Evolutionary conservation across 371 early-diverging fungal species (phyloP).

Genomic region (Parasitella parasitica): DNA sequence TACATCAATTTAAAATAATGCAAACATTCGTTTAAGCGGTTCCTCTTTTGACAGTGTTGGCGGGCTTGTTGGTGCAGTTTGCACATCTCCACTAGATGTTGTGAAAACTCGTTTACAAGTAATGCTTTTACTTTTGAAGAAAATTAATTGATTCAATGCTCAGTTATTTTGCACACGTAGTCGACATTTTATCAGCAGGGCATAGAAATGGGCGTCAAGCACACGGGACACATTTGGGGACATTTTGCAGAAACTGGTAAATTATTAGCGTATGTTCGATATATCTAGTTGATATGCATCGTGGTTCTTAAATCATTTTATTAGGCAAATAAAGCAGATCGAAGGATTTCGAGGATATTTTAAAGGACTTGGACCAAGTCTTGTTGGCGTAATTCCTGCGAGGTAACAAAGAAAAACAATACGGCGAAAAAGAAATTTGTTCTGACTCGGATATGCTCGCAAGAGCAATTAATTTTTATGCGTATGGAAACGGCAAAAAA

Average conservation of each 20-base stretch:
- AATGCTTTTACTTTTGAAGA: neutral
- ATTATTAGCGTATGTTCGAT: constrained; percentile 46
- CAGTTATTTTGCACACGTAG: constrained; percentile 9
- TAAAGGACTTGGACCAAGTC: constrained; percentile 91
- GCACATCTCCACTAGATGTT: constrained; percentile 89
- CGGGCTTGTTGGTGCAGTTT: constrained; percentile 76
- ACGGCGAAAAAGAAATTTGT: neutral
- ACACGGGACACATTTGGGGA: constrained; percentile 27
- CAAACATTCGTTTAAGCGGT: neutral
- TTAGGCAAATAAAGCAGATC: constrained; percentile 65
- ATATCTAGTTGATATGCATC: neutral
- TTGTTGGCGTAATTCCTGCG: constrained; percentile 93
- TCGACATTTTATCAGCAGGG: constrained; percentile 33
- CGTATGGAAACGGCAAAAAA: constrained; percentile 88
- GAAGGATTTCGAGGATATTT: constrained; percentile 90
- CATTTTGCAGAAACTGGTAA: constrained; percentile 55
- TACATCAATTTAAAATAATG: neutral
- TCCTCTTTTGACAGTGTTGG: constrained; percentile 43
- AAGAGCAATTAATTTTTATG: constrained; percentile 85
- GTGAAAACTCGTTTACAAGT: constrained; percentile 89
- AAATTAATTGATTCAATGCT: neutral
- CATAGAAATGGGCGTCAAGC: neutral
- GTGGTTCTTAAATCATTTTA: neutral
- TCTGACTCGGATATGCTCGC: too few relatives aligned
- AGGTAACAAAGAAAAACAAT: neutral